Conservation (phyloP, 768 basidiomycete species). For the Lactarius vividus region DNA sequence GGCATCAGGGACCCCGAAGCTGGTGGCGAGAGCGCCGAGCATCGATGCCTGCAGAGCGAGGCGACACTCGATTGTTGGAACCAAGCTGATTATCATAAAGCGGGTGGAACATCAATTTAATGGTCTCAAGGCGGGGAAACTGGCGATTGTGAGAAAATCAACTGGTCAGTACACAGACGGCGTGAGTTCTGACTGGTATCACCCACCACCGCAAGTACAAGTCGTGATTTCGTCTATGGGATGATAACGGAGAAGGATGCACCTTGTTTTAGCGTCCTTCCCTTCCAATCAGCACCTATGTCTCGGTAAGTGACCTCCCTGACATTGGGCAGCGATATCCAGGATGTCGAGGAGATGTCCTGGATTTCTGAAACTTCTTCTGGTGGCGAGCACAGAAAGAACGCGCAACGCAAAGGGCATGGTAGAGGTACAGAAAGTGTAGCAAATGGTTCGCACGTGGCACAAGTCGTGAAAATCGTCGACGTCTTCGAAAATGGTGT, state of each 20-base stretch:
- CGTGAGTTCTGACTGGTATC: too few relatives aligned
- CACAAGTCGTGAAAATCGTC: not conserved
- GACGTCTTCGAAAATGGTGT: not conserved
- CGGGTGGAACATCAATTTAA: not conserved
- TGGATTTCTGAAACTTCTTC: not conserved
- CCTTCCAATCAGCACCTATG: not conserved
- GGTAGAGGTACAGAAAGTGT: not conserved
- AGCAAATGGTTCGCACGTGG: not conserved
- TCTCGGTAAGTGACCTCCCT: not conserved
- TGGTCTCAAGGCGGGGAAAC: not conserved
- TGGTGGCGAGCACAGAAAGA: not conserved
- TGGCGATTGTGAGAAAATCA: too few relatives aligned
- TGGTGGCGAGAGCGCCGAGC: not conserved
- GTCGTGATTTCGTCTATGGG: not conserved
- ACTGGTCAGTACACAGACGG: too few relatives aligned
- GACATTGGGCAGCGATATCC: not conserved
- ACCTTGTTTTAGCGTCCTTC: not conserved
- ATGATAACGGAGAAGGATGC: not conserved
- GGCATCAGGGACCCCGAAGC: not conserved
- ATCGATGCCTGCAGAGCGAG: not conserved
- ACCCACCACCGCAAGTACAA: too few relatives aligned
- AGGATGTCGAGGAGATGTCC: not conserved
- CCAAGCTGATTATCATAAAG: not conserved
- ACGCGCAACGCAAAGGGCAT: conserved; percentile 8
- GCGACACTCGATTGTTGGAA: not conserved